phyloP scores from a whole-genome alignment of 1,284 basidiomycete genomes.

The Austroboletus novae-zelandiae region DNA sequence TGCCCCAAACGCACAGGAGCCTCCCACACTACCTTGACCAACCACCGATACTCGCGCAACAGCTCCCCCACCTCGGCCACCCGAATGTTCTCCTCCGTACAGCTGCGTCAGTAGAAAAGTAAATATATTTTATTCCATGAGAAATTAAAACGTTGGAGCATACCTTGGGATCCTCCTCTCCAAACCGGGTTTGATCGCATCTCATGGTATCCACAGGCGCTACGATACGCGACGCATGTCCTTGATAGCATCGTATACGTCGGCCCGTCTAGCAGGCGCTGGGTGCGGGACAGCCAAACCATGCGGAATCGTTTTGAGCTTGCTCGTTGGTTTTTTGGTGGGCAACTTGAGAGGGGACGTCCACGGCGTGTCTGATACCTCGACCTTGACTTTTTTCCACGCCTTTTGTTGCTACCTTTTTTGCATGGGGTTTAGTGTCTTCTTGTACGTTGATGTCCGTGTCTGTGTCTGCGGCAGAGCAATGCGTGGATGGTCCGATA shows the following conservation, averaged over 20 bases:
- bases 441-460: constrained; percentile 11
- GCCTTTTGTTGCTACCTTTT: not conserved
- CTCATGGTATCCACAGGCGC: constrained; percentile 95
- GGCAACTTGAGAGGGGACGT: not conserved
- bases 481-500: constrained; percentile 17
- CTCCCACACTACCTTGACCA: no score
- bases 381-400: not conserved
- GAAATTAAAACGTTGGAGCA: no score
- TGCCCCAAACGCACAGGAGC: no score
- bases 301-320: constrained; percentile 47
- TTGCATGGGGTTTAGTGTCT: not conserved
- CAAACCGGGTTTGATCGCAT: constrained; percentile 65
- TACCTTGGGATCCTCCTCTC: constrained; percentile 69
- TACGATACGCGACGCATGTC: constrained; percentile 69
- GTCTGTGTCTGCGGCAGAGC: constrained; percentile 27
- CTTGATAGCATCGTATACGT: constrained; percentile 74
- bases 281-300: constrained; percentile 69
- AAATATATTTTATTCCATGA: no score
- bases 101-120: no score
- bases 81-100: no score
- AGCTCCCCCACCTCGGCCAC: no score
- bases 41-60: no score
- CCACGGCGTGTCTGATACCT: no score
- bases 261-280: constrained; percentile 69
- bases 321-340: constrained; percentile 10